Evolutionary conservation across 1,284 basidiomycete species (phyloP), one percentile per base, ranked within the genome.

Genomic region (Heliocybe sulcata): DNA sequence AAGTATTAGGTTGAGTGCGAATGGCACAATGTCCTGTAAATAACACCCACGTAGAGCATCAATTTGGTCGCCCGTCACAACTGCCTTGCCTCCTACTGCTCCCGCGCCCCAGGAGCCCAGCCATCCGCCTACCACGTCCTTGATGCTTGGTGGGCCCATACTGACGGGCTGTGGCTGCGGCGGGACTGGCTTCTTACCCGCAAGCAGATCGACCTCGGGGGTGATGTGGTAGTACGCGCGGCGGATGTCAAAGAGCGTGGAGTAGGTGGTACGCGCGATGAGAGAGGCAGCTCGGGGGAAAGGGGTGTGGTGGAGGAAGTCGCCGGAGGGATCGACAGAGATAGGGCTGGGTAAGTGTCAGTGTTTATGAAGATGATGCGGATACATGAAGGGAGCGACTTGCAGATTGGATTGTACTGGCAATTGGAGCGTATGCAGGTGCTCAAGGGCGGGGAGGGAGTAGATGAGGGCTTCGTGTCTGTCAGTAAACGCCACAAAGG

Each of bases 361-460:
- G 22, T 4, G 16, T 23, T 29, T 25, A 54, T 38, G 45, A 25
- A 33, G n/a, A 51, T 45, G 42, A n/a, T n/a, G 25, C 22, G 54
- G 12, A 31, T 45, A 53, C 2, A 51, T 31, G 52, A 31, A 33
- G 26, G 14, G 51, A 33, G 19, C 16, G 12, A 64, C 77, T 67
- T 63, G 85, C 82, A 72, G 65, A 23, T 70, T 64, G 12, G 73
- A 70, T 2, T 66, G 59, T 0, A 66, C 61, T 0, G 78, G 74
- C 2, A 83, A 65, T 51, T 77, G 68, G 33, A 83, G 57, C 0
- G 74, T 77, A 60, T 81, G 75, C 27, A 87, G 62, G 42, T 72
- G 68, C 60, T 87, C 83, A 25, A 89, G 72, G 60, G 76, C 72
- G 2, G 90, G 90, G 9, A 92, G 71, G 0, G 87, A 83, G 69